Evolutionary conservation across 768 basidiomycete species (phyloP), one percentile per base, ranked within the genome.

Genomic region (Phanerochaete carnosa): DNA sequence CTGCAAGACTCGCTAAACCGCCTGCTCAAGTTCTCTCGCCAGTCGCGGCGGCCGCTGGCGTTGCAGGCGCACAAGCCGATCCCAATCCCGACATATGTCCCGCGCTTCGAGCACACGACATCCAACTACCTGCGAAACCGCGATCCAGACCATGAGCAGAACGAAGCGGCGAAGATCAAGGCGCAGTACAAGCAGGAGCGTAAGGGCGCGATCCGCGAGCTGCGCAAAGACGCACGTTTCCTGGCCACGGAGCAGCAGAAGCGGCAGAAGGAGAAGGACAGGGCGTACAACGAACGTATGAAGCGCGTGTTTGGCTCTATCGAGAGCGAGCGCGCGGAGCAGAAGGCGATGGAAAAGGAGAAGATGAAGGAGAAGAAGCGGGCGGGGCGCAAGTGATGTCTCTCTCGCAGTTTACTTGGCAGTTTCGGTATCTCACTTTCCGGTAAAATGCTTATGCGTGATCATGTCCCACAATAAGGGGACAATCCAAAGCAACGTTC

Each of bases 21-120:
- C 5, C 73, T 94, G 50, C 77, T 96, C 47, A 89, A 86, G 65
- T 92, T 95, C 68, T 77, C 92, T 0, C 77, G 72, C 12, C 83
- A 89, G 73, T 78, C 84, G 0, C 89, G 97, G 37, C 82, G 77
- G 55, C 94, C 97, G 0, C 85, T 99, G 29, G 77, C 74, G 2
- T 81, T 98, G 23, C 97, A 99, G 77, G 81, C 90, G 2, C 96
- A 98, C 79, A 97, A 95, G 72, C 92, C 95, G 0, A 96, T 98
- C 49, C 94, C 97, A 4, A 98, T 99, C 65, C 85, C 94, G 3
- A 84, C 94, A 0, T 95, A 93, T 73, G 82, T 94, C 26, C 97
- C 97, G 69, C 96, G 95, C 72, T 99, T 99, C 74, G 95, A 95
- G 67, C 74, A 79, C 11, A 79, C 81, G 1, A 83, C 83, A 0